Evolutionary conservation across 257 asterid species (phyloP).

Genomic region (Solanum virginianum): DNA sequence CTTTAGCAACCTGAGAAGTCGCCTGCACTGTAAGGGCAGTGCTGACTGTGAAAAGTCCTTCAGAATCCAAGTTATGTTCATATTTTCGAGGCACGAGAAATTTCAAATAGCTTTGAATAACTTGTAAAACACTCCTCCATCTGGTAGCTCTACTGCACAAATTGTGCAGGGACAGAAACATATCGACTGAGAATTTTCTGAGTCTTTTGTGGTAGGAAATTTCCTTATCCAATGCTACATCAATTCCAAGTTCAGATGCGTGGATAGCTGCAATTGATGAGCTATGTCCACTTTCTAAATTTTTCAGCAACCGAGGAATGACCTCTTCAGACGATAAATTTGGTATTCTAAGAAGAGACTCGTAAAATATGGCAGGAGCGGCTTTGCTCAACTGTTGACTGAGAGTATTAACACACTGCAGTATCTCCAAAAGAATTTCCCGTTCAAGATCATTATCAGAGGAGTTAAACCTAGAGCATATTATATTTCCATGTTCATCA

Average conservation of each 20-base stretch:
- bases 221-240: constrained; percentile 76
- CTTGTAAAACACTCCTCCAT: constrained; percentile 73
- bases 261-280: constrained; percentile 43
- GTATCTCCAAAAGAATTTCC: constrained; percentile 50
- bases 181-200: constrained; percentile 68
- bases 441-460: constrained; percentile 38
- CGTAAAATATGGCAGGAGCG: constrained; percentile 69
- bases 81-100: constrained; percentile 72
- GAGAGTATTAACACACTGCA: constrained; percentile 55
- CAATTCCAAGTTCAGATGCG: constrained; percentile 66
- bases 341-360: constrained; percentile 50
- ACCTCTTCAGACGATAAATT: constrained; percentile 64
- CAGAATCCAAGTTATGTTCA: constrained; percentile 33
- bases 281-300: constrained; percentile 63
- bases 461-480: constrained; percentile 22
- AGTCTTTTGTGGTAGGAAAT: constrained; percentile 55
- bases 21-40: constrained; percentile 63
- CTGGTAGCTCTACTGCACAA: constrained; percentile 58
- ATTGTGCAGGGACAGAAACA: constrained; percentile 57
- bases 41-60: constrained; percentile 25
- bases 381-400: constrained; percentile 87
- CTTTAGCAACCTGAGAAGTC: constrained; percentile 80
- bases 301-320: constrained; percentile 56
- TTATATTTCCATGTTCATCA: constrained; percentile 25
- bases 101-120: constrained; percentile 54